Percentiles rank a stretch among this genome's conserved stretches.
Conservation (phyloP, 345 rosid genomes). For the Eucalyptus guilfoylei region DNA sequence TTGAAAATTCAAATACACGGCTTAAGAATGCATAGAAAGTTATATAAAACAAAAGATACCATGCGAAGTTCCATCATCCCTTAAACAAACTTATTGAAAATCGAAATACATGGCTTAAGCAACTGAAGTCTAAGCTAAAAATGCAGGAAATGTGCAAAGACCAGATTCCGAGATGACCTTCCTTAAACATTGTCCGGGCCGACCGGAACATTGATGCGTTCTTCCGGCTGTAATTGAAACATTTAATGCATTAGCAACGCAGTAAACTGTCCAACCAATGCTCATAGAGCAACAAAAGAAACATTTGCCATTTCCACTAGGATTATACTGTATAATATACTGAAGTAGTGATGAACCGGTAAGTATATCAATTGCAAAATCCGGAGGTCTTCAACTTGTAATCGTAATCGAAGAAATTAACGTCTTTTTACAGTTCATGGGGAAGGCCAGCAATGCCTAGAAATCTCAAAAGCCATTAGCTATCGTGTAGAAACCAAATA, state of each 20-base stretch:
- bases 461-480: neutral
- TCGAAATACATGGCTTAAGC: neutral
- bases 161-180: neutral
- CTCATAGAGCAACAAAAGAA: neutral
- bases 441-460: neutral
- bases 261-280: neutral
- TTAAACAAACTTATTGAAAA: neutral
- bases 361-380: neutral
- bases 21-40: neutral
- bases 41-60: neutral
- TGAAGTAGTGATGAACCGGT: neutral
- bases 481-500: neutral
- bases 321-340: neutral
- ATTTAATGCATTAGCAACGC: neutral
- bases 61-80: neutral
- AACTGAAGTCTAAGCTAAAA: neutral
- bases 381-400: rapidly evolving
- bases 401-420: neutral
- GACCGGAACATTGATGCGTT: neutral
- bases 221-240: neutral
- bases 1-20: too few relatives aligned
- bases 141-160: neutral
- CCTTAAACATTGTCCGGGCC: neutral
- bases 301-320: neutral
- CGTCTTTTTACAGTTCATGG: neutral